Evolutionary conservation across 2,329 filamentous ascomycete species (phyloP), one percentile per base, ranked within the genome.

Genomic region (Gaeumannomyces sp.): DNA sequence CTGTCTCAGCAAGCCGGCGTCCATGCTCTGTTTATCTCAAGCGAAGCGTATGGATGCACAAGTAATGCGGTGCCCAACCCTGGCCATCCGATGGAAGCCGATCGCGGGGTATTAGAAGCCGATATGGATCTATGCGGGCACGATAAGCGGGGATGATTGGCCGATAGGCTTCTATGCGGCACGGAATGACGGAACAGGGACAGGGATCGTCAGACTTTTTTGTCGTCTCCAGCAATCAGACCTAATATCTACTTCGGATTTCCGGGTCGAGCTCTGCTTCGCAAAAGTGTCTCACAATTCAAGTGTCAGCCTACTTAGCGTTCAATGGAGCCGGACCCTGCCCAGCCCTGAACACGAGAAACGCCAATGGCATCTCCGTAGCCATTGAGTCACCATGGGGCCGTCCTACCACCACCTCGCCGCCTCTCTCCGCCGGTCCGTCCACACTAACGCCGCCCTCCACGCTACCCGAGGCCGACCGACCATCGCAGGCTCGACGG

Each of bases 401-500:
- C 35, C 60, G 25, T 61, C 60, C 25, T 61, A 45, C 11, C 60
- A 61, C 25, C 38, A 61, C 31, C 22, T 61, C 31, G 60, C 60
- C 60, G 25, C 25, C 35, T 45, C 60, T 4, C 31, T 61, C 60
- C 38, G 35, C 60, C 60, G 35, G 29, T 45, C 31, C 33, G 8
- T 50, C 33, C 35, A 50, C 60, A 29, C 60, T 11, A 13, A 22
- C 60, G 60, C 60, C 33, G 31, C 31, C 35, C 22, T 28, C 35
- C 33, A 58, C 13, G n/a, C 60, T n/a, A 5, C 62, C 53, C 29
- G 11, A 19, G n/a, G 31, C 56, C 53, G 64, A 25, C 56, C 61
- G 38, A 53, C 57, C 53, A 60, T 60, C 50, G 27, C 68, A 66
- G 5, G 22, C 45, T n/a, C 45, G 45, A n/a, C 45, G 45, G 45